phyloP scores from a whole-genome alignment of 352 stramenopile genomes.

The Pythium rishiriense region DNA sequence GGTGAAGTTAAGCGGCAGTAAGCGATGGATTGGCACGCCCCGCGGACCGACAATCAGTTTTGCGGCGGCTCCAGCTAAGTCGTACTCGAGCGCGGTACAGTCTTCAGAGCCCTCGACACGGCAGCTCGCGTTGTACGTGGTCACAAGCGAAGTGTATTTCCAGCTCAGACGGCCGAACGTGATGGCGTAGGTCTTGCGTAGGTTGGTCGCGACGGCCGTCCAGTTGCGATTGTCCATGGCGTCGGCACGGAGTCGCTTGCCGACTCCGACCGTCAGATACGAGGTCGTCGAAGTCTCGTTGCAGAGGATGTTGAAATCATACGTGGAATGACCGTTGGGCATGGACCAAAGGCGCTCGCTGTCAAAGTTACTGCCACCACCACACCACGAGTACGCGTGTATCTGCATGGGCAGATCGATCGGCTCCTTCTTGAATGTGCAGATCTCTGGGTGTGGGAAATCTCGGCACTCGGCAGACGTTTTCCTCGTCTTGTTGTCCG shows the following conservation, averaged over 20 bases:
- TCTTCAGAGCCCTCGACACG: not conserved
- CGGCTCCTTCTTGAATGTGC: not conserved
- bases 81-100: not conserved
- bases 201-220: conserved; percentile 11
- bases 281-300: not conserved
- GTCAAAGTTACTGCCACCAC: not conserved
- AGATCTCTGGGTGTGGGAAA: not conserved
- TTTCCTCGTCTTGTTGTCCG: conserved; percentile 36
- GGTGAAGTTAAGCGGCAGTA: not conserved
- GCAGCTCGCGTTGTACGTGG: conserved; percentile 19
- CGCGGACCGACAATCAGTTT: not conserved
- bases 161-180: conserved; percentile 30
- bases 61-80: not conserved
- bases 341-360: not conserved
- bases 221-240: not conserved
- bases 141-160: conserved; percentile 13
- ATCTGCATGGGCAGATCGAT: not conserved
- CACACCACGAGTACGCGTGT: conserved; percentile 4
- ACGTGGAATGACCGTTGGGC: not conserved
- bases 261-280: conserved; percentile 4
- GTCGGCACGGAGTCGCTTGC: conserved; percentile 17
- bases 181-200: conserved; percentile 30
- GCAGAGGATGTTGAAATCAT: not conserved
- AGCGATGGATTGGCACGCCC: not conserved
- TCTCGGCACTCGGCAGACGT: conserved; percentile 30